These are phyloP conservation scores for Hypoxylon sp. DNA, from an alignment of 2,329 filamentous ascomycete species.

Conservation along the genomic window DNA sequence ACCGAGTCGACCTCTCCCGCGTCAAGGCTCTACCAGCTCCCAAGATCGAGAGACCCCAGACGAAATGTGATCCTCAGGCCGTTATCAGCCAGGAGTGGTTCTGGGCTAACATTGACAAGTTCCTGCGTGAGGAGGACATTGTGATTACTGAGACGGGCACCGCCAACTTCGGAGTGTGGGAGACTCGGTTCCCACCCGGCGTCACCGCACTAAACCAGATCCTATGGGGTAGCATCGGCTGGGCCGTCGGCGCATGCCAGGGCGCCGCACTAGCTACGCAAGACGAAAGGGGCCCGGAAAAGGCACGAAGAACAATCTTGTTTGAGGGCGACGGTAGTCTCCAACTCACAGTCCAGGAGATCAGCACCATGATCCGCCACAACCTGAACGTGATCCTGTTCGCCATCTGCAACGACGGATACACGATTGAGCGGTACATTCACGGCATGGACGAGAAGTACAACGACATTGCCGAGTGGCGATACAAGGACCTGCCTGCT, in stretches of 20 bases:
- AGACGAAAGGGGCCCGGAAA: conserved; percentile 66
- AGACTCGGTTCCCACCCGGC: conserved; percentile 82
- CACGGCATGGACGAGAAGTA: conserved; percentile 85
- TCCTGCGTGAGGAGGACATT: conserved; percentile 79
- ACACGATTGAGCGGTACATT: conserved; percentile 90
- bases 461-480: conserved; percentile 85
- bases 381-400: conserved; percentile 85
- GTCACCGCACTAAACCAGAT: conserved; percentile 87
- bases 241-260: conserved; percentile 71
- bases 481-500: conserved; percentile 76
- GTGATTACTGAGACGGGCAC: conserved; percentile 91
- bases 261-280: conserved; percentile 81
- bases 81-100: conserved; percentile 79
- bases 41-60: conserved; percentile 65
- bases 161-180: conserved; percentile 89
- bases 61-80: conserved; percentile 54
- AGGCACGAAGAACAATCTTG: conserved; percentile 76
- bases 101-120: conserved; percentile 83
- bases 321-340: conserved; percentile 93
- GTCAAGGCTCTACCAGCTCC: conserved; percentile 70
- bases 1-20: conserved; percentile 69
- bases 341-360: conserved; percentile 86
- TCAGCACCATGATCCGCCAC: conserved; percentile 86
- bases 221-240: conserved; percentile 77
- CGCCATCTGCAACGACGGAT: conserved; percentile 89